These are phyloP conservation scores for Lodderomyces margitis DNA, from an alignment of 1,139 yeast genomes.

Conservation along the genomic window DNA sequence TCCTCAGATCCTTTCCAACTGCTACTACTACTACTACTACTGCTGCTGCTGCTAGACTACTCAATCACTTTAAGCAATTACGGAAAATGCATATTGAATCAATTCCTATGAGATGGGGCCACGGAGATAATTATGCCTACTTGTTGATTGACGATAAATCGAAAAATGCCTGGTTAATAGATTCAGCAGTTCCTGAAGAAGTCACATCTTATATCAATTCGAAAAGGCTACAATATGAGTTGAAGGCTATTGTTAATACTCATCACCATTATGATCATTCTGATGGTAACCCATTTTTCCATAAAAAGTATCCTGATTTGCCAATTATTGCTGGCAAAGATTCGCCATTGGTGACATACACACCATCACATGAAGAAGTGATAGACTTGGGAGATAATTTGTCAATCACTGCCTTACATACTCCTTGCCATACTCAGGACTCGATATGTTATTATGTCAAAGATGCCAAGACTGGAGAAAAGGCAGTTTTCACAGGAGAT, in stretches of 20 bases:
- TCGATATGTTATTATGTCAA: constrained; percentile 80
- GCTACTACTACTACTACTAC: no score
- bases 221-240: constrained; percentile 29
- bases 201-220: constrained; percentile 25
- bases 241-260: constrained; percentile 83
- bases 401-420: constrained; percentile 78
- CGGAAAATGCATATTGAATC: constrained; percentile 76
- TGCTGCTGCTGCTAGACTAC: no score
- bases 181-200: constrained; percentile 85
- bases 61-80: constrained; percentile 4
- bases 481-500: constrained; percentile 91
- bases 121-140: constrained; percentile 89
- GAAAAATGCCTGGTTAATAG: constrained; percentile 77
- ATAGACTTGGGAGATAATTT: constrained; percentile 61
- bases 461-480: constrained; percentile 60
- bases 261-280: constrained; percentile 96
- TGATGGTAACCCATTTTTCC: constrained; percentile 69
- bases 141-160: constrained; percentile 67
- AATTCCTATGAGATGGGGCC: constrained; percentile 94
- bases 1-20: constrained; percentile 5
- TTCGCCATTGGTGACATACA: constrained; percentile 63
- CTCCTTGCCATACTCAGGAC: constrained; percentile 98
- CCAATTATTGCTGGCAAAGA: constrained; percentile 88
- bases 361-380: constrained; percentile 66
- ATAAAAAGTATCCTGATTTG: constrained; percentile 44